Evolutionary conservation across 805 yeast genomes (phyloP), one percentile per base, ranked within the genome.

Genomic region (Metschnikowia cubensis): DNA sequence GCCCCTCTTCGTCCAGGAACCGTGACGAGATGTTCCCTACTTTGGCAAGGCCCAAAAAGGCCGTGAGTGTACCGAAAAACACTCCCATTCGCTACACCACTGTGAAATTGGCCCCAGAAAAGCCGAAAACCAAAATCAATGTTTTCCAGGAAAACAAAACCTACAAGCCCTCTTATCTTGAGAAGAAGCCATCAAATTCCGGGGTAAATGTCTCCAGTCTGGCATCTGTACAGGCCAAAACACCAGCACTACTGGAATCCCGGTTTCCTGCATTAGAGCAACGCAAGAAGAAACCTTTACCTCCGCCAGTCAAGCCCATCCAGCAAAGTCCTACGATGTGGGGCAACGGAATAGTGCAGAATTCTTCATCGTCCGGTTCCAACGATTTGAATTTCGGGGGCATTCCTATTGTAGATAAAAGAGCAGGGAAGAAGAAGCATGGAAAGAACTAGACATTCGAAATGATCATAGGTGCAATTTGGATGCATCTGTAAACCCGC

Each of bases 301-400:
- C 79, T 48, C 88, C 90, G 2, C 73, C 86, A 37, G 87, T 85
- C 3, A 82, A 81, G 43, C 81, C 83, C 6, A 65, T 75, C 2
- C 48, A 50, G 14, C 42, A 52, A 18, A 48, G 52, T 3, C 31
- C 53, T 6, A 45, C 57, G 3, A 45, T 50, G 5, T 58, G 61
- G 61, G 60, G 59, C 14, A 50, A 36, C 20, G 55, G 57, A 4
- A 46, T 53, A 35, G 41, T 50, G 6, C 45, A 20, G 45, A 33
- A 36, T n/a, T 39, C 37, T 8, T 37, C 50, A 2, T 42, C 49
- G 3, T 42, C 49, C 5, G 51, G 43, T 31, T 52, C 53, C 2
- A 44, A 34, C 17, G 47, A 48, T 4, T 44, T 44, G 20, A 46
- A 48, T 8, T 52, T 50, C 17, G 58, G 59, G 49, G 61, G 60